These are phyloP conservation scores for Penicillium griseofulvum DNA, from an alignment of 2,329 filamentous ascomycete genomes.

Conservation along the genomic window DNA sequence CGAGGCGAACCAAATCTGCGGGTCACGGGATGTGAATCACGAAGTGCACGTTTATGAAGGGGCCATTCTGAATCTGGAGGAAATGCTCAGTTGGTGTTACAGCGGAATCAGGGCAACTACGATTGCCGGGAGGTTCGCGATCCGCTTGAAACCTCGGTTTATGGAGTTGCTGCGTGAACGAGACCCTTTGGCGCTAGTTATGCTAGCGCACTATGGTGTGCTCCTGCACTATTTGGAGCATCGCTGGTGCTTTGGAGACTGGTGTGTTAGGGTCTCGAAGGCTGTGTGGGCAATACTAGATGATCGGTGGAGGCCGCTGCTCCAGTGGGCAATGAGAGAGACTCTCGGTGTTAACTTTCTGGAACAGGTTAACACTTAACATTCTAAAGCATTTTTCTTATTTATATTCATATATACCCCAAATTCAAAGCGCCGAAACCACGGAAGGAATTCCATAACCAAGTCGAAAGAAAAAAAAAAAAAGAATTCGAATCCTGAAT, in stretches of 20 bases:
- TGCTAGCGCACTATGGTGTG: constrained; percentile 60
- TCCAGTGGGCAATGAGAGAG: constrained; percentile 32
- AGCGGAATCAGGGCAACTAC: constrained; percentile 54
- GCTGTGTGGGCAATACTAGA: constrained; percentile 49
- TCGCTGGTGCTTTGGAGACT: constrained; percentile 66
- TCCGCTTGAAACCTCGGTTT: constrained; percentile 34
- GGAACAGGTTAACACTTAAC: constrained; percentile 8
- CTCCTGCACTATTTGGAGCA: constrained; percentile 59
- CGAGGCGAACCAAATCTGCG: constrained; percentile 28
- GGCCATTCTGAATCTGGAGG: constrained; percentile 28
- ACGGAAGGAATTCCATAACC: background rate
- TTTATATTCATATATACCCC: constrained; percentile 1
- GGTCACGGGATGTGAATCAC: constrained; percentile 19
- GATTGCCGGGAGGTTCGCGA: constrained; percentile 38
- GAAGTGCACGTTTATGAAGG: constrained; percentile 23
- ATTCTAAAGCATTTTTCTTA: background rate
- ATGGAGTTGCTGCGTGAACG: constrained; percentile 39
- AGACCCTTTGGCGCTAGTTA: constrained; percentile 50
- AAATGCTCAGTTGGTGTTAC: constrained; percentile 27
- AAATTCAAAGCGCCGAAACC: background rate
- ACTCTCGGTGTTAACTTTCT: constrained; percentile 28
- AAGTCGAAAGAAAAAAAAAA: background rate
- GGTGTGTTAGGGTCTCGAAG: constrained; percentile 63
- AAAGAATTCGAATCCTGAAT: background rate
- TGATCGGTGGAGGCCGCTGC: constrained; percentile 30